These are phyloP conservation scores for Chaetothyriales sp. DNA, from an alignment of 2,329 filamentous ascomycete species.

Conservation along the genomic window DNA sequence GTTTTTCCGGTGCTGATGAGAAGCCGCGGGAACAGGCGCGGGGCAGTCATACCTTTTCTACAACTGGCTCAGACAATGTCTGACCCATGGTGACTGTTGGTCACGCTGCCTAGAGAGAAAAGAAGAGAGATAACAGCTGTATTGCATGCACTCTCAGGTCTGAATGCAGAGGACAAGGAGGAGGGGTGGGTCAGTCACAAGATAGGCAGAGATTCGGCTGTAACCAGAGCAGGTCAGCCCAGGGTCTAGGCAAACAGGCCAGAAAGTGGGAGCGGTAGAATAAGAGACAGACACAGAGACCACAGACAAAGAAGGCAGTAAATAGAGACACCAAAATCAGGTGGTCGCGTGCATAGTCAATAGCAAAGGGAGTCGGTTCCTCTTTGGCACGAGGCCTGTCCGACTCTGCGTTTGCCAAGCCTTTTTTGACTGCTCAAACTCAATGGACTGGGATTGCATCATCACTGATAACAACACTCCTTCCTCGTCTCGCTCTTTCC, in stretches of 20 bases:
- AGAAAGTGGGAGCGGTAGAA: background rate
- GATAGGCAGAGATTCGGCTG: background rate
- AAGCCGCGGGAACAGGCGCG: background rate
- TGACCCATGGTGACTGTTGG: constrained; percentile 64
- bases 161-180: background rate
- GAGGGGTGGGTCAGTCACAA: background rate
- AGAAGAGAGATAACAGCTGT: constrained; percentile 2
- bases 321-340: background rate
- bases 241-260: too few species aligned
- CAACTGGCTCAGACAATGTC: constrained; percentile 95
- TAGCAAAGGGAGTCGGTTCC: background rate
- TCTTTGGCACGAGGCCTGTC: background rate
- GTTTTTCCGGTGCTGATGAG: background rate
- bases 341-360: background rate
- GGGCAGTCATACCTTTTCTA: constrained; percentile 66
- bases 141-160: background rate
- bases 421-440: background rate
- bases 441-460: background rate
- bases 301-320: background rate
- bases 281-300: background rate
- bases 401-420: background rate
- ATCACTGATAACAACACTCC: background rate
- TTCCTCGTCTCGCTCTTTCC: too few species aligned
- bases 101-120: constrained; percentile 7
- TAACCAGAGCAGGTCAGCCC: background rate